Evolutionary conservation across 2,329 filamentous ascomycete species (phyloP).

Genomic region (Xylogone sp.): DNA sequence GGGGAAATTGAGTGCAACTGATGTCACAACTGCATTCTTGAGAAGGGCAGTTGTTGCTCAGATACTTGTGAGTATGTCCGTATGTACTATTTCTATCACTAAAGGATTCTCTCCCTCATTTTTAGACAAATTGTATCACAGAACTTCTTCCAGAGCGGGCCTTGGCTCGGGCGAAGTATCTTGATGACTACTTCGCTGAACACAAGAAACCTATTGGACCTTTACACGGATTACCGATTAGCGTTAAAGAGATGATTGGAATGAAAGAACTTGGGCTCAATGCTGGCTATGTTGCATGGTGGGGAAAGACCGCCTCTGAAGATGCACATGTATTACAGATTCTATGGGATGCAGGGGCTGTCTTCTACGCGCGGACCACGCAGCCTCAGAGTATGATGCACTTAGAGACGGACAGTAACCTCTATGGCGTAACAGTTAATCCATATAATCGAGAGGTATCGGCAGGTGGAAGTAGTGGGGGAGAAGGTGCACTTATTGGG

Average conservation of each 20-base stretch:
- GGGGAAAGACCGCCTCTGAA: slow-evolving; percentile 36
- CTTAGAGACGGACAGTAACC: slow-evolving; percentile 41
- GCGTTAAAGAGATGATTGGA: slow-evolving; percentile 55
- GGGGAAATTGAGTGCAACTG: slow-evolving; percentile 36
- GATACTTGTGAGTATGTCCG: slow-evolving; percentile 31
- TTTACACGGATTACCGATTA: slow-evolving; percentile 56
- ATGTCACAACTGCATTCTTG: slow-evolving; percentile 48
- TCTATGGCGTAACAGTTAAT: slow-evolving; percentile 45
- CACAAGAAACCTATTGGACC: slow-evolving; percentile 47
- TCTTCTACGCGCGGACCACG: slow-evolving; percentile 50
- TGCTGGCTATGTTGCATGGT: slow-evolving; percentile 42
- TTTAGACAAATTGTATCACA: slow-evolving; percentile 34
- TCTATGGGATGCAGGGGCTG: slow-evolving; percentile 40
- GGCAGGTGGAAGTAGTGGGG: slow-evolving; percentile 59
- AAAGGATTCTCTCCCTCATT: too few relatives aligned
- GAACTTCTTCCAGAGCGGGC: slow-evolving; percentile 47
- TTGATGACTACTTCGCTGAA: slow-evolving; percentile 39
- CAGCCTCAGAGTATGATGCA: slow-evolving; percentile 49
- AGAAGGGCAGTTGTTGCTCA: slow-evolving; percentile 49
- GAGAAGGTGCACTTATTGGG: slow-evolving; percentile 55
- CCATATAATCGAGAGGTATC: slow-evolving; percentile 53
- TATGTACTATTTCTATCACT: background rate
- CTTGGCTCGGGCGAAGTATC: slow-evolving; percentile 35
- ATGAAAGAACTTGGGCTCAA: slow-evolving; percentile 43
- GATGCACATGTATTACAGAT: slow-evolving; percentile 43